Percentiles rank a stretch among this genome's conserved stretches.
These are phyloP conservation scores for Chrysanthemum lavandulifolium DNA, from an alignment of 129 eudicot species.

Conservation along the genomic window DNA sequence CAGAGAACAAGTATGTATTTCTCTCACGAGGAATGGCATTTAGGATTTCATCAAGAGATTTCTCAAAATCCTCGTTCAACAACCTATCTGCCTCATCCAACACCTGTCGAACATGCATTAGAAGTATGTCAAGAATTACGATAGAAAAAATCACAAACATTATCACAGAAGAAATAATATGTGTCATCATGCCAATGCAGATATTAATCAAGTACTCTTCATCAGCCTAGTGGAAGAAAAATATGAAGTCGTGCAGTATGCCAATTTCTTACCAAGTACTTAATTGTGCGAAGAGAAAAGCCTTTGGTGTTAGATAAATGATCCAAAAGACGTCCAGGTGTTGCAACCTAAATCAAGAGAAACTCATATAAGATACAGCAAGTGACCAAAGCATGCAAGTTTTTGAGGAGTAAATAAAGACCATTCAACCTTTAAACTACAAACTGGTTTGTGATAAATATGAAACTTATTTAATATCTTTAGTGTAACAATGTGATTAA, in stretches of 20 bases:
- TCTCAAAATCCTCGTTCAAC: slow-evolving; percentile 86
- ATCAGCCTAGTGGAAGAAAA: not conserved
- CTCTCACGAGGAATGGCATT: slow-evolving; percentile 85
- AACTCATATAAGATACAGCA: not conserved
- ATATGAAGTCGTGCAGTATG: not conserved
- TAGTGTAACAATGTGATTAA: not conserved
- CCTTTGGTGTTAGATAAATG: slow-evolving; percentile 95
- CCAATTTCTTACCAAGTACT: slow-evolving; percentile 63
- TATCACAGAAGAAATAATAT: not conserved
- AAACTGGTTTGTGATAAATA: too few species aligned
- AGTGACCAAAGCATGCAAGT: not conserved
- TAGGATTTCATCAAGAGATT: slow-evolving; percentile 71
- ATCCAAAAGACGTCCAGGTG: slow-evolving; percentile 98
- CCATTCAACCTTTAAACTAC: not conserved
- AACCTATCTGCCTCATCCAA: slow-evolving; percentile 97
- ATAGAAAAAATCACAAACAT: not conserved
- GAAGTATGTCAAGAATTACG: not conserved
- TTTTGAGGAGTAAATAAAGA: not conserved
- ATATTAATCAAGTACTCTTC: not conserved
- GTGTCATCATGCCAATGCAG: not conserved
- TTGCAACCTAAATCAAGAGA: slow-evolving; percentile 62
- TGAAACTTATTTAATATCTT: not conserved
- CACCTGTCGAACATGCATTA: slow-evolving; percentile 45
- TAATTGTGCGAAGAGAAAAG: slow-evolving; percentile 75
- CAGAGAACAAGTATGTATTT: slow-evolving; percentile 80